Evolutionary conservation across 192 early-diverging fungal species (phyloP), one percentile per base, ranked within the genome.

Genomic region (Cetraspora pellucida): DNA sequence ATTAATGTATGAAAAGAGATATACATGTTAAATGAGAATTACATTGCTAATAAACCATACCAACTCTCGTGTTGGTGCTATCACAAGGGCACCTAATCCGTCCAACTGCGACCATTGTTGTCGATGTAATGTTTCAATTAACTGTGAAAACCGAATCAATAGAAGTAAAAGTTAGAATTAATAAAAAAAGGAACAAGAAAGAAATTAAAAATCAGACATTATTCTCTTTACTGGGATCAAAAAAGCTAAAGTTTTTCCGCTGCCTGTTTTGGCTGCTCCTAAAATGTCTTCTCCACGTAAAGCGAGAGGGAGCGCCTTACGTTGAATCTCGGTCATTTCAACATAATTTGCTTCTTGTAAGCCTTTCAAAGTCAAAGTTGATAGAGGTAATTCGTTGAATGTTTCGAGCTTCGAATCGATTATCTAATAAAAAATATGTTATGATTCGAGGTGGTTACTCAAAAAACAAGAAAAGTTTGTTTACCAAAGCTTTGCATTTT

Each of bases 241-340:
- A 72, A 94, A 95, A 4, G 91, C 89, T 11, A 95, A 82, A 0
- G 94, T 95, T 75, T 95, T 95, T 50, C 94, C 94, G 31, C 92
- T 93, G 17, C 94, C 94, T 9, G 94, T 95, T 60, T 94, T 95
- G 30, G 94, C 94, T 2, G 94, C 94, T 44, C 94, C 94, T 21
- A 95, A 86, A 37, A 95, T 88, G 79, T 95, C 94, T 59, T 88
- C 86, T 54, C 86, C 86, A 10, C 86, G 87, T 45, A 95, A 80
- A 4, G 89, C 91, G 45, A 91, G 78, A 21, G 91, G 89, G 55
- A 95, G 80, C 8, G 92, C 88, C 74, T 92, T 92, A 59, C 85
- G 87, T 77, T 99, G 97, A 80, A 99, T 95, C 61, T 95, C 95
- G 2, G 97, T 99, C 91, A 95, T 91, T 82, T 96, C 93, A 23